These are phyloP conservation scores for Debaryomyces psychrophilus DNA, from an alignment of 1,139 yeast species.

Conservation along the genomic window DNA sequence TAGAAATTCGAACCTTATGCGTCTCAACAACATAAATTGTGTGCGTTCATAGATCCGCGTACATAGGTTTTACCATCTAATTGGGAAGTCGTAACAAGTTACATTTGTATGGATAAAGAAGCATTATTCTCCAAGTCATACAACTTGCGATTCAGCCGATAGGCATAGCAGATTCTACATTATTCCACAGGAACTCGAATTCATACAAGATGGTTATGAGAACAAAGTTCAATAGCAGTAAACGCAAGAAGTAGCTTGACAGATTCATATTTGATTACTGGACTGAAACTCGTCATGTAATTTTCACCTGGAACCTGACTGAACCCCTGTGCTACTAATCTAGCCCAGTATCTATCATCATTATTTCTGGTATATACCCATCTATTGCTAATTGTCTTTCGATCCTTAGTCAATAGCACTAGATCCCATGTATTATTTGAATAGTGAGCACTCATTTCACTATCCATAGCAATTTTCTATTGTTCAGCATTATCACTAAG, in stretches of 20 bases:
- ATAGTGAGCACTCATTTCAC: conserved; percentile 8
- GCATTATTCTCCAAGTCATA: too few relatives aligned
- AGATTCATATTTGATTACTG: conserved; percentile 13
- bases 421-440: conserved; percentile 11
- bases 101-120: too few relatives aligned
- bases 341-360: conserved; percentile 12
- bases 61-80: too few relatives aligned
- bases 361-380: conserved; percentile 14
- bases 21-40: too few relatives aligned
- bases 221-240: neutral
- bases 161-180: too few relatives aligned
- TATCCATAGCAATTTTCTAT: conserved; percentile 8
- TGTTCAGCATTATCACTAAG: neutral
- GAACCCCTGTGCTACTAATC: conserved; percentile 13
- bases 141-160: too few relatives aligned
- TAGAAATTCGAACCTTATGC: too few relatives aligned
- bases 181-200: too few relatives aligned
- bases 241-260: conserved; percentile 10
- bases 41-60: too few relatives aligned
- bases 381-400: conserved; percentile 8
- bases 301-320: conserved; percentile 11
- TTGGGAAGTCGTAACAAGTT: too few relatives aligned
- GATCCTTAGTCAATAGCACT: conserved; percentile 5
- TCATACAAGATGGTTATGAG: too few relatives aligned
- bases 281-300: conserved; percentile 11